Percentiles rank a stretch among this genome's conserved stretches.
These are phyloP conservation scores for Amphibolis antarctica DNA, from an alignment of 106 monocot species.

Conservation along the genomic window DNA sequence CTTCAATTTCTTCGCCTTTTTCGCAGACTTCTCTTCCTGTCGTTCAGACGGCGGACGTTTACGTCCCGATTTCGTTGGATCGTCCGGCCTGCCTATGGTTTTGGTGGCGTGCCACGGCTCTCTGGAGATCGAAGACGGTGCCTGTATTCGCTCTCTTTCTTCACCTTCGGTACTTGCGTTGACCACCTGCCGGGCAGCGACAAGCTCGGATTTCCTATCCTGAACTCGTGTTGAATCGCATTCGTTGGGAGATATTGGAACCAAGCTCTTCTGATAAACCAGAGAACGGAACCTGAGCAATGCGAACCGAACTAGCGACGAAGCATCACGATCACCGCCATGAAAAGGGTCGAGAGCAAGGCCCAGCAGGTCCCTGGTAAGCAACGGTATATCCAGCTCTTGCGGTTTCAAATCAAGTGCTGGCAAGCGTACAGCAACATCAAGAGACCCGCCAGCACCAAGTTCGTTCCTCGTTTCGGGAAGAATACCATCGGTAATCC, in stretches of 20 bases:
- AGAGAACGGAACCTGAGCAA: conserved; percentile 37
- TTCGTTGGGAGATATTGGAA: conserved; percentile 11
- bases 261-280: conserved; percentile 37
- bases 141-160: background rate
- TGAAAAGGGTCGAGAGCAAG: conserved; percentile 52
- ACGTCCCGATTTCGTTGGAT: conserved; percentile 22
- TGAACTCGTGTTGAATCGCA: conserved; percentile 10
- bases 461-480: background rate
- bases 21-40: conserved; percentile 31
- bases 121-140: background rate
- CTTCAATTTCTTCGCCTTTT: conserved; percentile 43
- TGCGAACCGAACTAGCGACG: conserved; percentile 13
- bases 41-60: conserved; percentile 39
- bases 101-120: background rate
- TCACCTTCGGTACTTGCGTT: background rate
- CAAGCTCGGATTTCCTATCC: background rate
- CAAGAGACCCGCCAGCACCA: background rate
- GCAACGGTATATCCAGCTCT: conserved; percentile 11
- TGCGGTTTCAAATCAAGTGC: conserved; percentile 12
- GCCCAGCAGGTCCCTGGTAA: conserved; percentile 20
- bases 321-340: conserved; percentile 19
- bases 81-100: conserved; percentile 2
- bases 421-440: conserved; percentile 3
- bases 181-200: background rate
- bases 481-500: background rate